A percentile compares a stretch with the other conserved stretches of the same genome.
These are phyloP conservation scores for Fraxinus pennsylvanica DNA, from an alignment of 257 asterid species.

Conservation along the genomic window DNA sequence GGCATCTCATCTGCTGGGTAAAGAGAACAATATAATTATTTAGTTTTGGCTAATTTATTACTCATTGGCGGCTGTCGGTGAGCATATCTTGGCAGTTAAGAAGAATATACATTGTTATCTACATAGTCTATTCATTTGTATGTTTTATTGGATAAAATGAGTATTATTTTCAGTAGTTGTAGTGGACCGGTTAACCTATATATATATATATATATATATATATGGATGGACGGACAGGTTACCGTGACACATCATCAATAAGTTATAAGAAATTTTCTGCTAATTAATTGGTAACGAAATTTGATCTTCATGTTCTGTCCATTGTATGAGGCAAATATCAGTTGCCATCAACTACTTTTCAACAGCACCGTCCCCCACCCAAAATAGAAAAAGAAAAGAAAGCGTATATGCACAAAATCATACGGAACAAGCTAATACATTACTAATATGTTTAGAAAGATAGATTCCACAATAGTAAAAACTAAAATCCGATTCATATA, in stretches of 20 bases:
- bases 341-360: not conserved
- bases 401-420: not conserved
- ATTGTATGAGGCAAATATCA: not conserved
- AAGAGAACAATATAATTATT: not conserved
- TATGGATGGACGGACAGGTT: no score
- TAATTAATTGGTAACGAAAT: not conserved
- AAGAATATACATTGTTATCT: conserved; percentile 16
- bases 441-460: not conserved
- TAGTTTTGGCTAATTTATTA: conserved; percentile 24
- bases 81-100: conserved; percentile 34
- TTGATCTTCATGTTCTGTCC: not conserved
- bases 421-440: not conserved
- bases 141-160: not conserved
- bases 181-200: not conserved
- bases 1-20: not conserved
- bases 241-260: not conserved
- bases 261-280: not conserved
- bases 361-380: not conserved
- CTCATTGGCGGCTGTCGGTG: conserved; percentile 46
- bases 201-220: not conserved
- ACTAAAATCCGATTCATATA: no score
- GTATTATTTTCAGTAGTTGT: not conserved
- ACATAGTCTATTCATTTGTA: not conserved
- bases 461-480: not conserved
- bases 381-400: no score